Evolutionary conservation across 768 basidiomycete species (phyloP).

Genomic region (Pleurotus sapidus): DNA sequence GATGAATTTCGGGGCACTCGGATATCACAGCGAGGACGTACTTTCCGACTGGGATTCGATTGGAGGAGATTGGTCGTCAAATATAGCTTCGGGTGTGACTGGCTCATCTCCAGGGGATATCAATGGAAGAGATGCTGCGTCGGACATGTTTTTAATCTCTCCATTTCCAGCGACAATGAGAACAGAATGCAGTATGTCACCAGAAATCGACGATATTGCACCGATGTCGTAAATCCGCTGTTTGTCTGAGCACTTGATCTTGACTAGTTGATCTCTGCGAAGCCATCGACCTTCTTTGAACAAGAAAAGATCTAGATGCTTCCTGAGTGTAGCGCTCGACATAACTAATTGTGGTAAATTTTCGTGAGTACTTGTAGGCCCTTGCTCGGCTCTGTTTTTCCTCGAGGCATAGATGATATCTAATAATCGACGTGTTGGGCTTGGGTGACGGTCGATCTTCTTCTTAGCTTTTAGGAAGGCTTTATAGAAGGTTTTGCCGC

Average conservation of each 20-base stretch:
- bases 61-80: conserved; percentile 1
- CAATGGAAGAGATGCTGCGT: conserved; percentile 29
- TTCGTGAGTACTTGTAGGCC: not conserved
- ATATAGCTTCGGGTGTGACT: conserved; percentile 11
- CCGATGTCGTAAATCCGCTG: not conserved
- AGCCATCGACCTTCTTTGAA: conserved; percentile 61
- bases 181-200: conserved; percentile 48
- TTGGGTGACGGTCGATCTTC: conserved; percentile 51
- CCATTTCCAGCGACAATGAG: conserved; percentile 58
- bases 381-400: conserved; percentile 17
- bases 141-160: conserved; percentile 49
- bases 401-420: conserved; percentile 48
- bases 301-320: conserved; percentile 49
- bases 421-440: conserved; percentile 56
- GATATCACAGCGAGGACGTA: no score
- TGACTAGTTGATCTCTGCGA: conserved; percentile 36
- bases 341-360: conserved; percentile 58
- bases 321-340: conserved; percentile 69
- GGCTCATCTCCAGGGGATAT: conserved; percentile 14
- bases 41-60: no score
- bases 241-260: conserved; percentile 28
- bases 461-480: conserved; percentile 34
- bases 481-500: conserved; percentile 32
- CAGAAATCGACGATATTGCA: conserved; percentile 9
- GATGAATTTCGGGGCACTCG: no score